phyloP scores from a whole-genome alignment of 768 basidiomycete genomes.

The Boletus subparvulus region DNA sequence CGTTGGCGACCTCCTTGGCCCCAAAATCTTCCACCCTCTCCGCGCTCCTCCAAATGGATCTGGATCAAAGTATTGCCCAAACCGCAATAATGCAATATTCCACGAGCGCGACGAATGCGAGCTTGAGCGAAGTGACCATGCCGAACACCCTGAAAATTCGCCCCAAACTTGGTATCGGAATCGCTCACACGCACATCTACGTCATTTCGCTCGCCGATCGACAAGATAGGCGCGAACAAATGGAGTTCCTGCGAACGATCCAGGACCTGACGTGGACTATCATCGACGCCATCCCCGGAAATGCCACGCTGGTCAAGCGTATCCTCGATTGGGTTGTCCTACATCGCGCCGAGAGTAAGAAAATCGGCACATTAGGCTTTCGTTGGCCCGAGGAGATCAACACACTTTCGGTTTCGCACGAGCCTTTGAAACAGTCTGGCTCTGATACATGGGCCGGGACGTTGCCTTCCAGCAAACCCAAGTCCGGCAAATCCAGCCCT shows the following conservation, averaged over 20 bases:
- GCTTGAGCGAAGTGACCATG: background rate
- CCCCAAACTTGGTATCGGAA: slow-evolving; percentile 29
- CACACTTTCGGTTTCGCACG: slow-evolving; percentile 16
- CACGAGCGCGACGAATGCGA: background rate
- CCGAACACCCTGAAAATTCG: background rate
- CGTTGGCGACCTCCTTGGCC: slow-evolving; percentile 5
- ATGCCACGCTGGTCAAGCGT: slow-evolving; percentile 37
- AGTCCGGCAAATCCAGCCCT: background rate
- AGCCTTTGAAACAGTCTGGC: slow-evolving; percentile 13
- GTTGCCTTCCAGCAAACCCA: background rate
- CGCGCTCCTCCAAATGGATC: slow-evolving; percentile 16
- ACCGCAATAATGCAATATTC: background rate
- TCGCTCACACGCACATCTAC: slow-evolving; percentile 44
- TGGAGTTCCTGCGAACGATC: slow-evolving; percentile 51
- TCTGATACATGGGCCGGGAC: slow-evolving; percentile 22
- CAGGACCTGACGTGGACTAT: slow-evolving; percentile 56
- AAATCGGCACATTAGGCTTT: slow-evolving; percentile 16
- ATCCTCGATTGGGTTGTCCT: slow-evolving; percentile 45
- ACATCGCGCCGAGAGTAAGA: background rate
- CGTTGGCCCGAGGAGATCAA: slow-evolving; percentile 43
- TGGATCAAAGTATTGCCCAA: slow-evolving; percentile 1
- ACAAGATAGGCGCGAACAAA: slow-evolving; percentile 52
- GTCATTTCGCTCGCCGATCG: slow-evolving; percentile 62
- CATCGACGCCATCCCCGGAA: slow-evolving; percentile 46
- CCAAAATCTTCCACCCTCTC: slow-evolving; percentile 14